Percentiles rank a stretch among this genome's conserved stretches.
These are phyloP conservation scores for Coprinopsis cinerea DNA, from an alignment of 768 basidiomycete genomes.

Conservation along the genomic window DNA sequence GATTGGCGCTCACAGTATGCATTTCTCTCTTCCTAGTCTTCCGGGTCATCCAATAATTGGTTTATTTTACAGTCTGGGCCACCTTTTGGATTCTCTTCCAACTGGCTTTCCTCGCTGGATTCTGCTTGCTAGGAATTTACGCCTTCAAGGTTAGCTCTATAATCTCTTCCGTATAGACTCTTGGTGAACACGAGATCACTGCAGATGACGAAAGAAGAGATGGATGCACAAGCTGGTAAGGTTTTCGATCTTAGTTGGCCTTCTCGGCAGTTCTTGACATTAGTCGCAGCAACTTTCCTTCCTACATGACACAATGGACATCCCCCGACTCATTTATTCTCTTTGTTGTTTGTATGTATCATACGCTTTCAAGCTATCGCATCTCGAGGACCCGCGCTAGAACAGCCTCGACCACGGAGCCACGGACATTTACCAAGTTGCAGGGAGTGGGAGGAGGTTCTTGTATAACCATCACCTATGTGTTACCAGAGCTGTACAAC, in stretches of 20 bases:
- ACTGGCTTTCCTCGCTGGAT: slow-evolving; percentile 65
- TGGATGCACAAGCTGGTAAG: slow-evolving; percentile 68
- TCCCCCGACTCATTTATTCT: not conserved
- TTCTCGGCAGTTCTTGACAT: slow-evolving; percentile 7
- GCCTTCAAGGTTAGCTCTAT: slow-evolving; percentile 64
- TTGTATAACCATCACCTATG: no score
- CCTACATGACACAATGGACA: slow-evolving; percentile 42
- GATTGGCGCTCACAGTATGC: slow-evolving; percentile 66
- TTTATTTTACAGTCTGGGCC: slow-evolving; percentile 63
- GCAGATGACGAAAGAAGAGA: slow-evolving; percentile 49
- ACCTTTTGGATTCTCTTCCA: slow-evolving; percentile 81
- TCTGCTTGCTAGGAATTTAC: slow-evolving; percentile 73
- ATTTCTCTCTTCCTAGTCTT: not conserved
- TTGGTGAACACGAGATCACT: slow-evolving; percentile 1
- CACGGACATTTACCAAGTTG: no score
- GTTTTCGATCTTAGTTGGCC: not conserved
- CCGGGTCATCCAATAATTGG: not conserved
- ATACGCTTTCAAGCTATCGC: not conserved
- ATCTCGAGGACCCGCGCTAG: no score
- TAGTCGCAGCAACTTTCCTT: slow-evolving; percentile 5
- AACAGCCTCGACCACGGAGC: no score
- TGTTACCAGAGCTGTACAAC: not conserved
- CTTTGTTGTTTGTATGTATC: not conserved
- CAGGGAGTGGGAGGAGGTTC: no score
- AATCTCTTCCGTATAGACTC: not conserved